These are phyloP conservation scores for Podosphaera fusca DNA, from an alignment of 2,329 filamentous ascomycete species.

Conservation along the genomic window DNA sequence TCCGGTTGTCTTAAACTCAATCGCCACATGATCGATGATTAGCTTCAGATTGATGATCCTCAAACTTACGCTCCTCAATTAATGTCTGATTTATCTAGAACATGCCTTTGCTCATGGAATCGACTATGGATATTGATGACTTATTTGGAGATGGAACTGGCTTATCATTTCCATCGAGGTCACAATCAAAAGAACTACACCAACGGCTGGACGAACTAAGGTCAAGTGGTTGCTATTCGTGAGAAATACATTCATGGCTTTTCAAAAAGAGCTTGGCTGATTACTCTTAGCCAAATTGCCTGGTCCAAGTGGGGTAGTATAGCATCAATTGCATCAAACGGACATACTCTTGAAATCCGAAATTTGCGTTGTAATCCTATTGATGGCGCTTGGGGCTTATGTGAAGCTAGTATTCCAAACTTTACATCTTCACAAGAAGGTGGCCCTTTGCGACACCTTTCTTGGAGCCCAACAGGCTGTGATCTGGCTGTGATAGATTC, in stretches of 20 bases:
- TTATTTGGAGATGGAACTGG: constrained; percentile 51
- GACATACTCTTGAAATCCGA: constrained; percentile 45
- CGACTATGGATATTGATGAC: constrained; percentile 38
- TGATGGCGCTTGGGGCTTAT: constrained; percentile 53
- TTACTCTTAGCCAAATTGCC: constrained; percentile 40
- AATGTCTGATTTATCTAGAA: not conserved
- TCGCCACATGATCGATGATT: not conserved
- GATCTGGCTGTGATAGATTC: constrained; percentile 71
- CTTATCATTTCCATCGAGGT: constrained; percentile 27
- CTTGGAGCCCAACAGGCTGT: constrained; percentile 50
- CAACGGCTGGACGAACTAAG: constrained; percentile 58
- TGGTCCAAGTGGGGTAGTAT: constrained; percentile 82
- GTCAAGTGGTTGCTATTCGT: constrained; percentile 61
- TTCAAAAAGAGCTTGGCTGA: constrained; percentile 1
- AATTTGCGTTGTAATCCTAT: constrained; percentile 46
- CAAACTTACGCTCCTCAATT: too few relatives aligned
- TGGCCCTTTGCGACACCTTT: constrained; percentile 53
- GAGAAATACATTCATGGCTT: constrained; percentile 19
- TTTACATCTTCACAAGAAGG: constrained; percentile 37
- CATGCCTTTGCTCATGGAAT: constrained; percentile 32
- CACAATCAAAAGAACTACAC: constrained; percentile 41
- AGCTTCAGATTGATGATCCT: not conserved
- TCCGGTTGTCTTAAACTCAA: not conserved
- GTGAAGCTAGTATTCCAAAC: constrained; percentile 41
- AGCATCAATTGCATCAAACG: constrained; percentile 54